Conservation (phyloP, 2,329 filamentous ascomycete genomes). For the Ophiostoma montium region DNA sequence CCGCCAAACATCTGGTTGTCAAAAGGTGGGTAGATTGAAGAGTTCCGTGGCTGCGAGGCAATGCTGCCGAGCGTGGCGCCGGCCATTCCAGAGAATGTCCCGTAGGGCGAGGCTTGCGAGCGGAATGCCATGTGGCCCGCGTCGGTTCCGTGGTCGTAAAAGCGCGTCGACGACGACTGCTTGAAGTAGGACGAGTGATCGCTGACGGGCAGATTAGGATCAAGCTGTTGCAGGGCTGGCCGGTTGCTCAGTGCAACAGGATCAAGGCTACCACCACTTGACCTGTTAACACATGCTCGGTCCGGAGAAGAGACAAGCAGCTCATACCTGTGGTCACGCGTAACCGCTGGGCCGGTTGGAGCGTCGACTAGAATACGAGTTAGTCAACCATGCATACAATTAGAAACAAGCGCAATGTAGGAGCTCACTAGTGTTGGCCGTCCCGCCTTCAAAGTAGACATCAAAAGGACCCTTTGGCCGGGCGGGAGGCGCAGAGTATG, state of each 20-base stretch:
- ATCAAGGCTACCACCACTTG: not conserved
- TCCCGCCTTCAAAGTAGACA: slow-evolving; percentile 9
- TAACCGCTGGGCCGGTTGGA: not conserved
- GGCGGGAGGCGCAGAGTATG: not conserved
- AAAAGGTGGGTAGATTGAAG: slow-evolving; percentile 16
- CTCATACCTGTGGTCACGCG: slow-evolving; percentile 10
- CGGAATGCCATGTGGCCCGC: slow-evolving; percentile 7
- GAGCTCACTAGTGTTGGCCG: slow-evolving; percentile 4
- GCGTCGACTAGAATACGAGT: not conserved
- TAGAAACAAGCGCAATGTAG: not conserved
- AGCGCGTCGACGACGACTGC: slow-evolving; percentile 5
- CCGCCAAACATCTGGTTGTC: slow-evolving; percentile 12
- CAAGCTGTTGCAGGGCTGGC: slow-evolving; percentile 10
- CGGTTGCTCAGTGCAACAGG: not conserved
- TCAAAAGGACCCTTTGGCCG: slow-evolving; percentile 1
- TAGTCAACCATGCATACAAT: no score
- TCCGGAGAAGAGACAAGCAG: no score
- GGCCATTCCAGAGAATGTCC: slow-evolving; percentile 3
- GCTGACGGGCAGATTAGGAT: slow-evolving; percentile 11
- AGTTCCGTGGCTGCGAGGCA: slow-evolving; percentile 7
- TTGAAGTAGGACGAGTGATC: slow-evolving; percentile 8
- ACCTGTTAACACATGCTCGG: not conserved
- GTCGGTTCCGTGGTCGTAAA: slow-evolving; percentile 5
- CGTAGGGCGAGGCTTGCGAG: slow-evolving; percentile 1
- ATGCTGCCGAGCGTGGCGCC: slow-evolving; percentile 2